These are phyloP conservation scores for Stemphylium beticola DNA, from an alignment of 2,329 filamentous ascomycete species.

Conservation along the genomic window DNA sequence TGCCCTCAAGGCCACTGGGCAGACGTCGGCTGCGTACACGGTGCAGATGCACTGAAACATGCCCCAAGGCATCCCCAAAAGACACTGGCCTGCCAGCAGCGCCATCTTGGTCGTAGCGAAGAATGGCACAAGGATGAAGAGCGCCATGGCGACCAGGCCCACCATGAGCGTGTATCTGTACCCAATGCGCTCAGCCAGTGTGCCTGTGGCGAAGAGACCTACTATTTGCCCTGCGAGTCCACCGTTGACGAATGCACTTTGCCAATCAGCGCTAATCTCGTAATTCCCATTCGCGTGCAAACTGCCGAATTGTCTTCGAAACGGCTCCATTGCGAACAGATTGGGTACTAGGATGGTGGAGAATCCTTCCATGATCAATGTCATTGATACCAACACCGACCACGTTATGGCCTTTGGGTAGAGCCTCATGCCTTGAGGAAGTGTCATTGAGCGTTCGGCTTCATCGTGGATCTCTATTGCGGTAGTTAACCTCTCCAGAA, in stretches of 20 bases:
- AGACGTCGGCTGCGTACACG: conserved; percentile 61
- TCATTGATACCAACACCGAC: conserved; percentile 81
- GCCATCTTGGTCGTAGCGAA: conserved; percentile 19
- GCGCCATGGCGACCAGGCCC: conserved; percentile 11
- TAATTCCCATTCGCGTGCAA: conserved; percentile 29
- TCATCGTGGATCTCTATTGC: not conserved
- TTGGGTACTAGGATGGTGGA: conserved; percentile 79
- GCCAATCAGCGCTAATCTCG: conserved; percentile 50
- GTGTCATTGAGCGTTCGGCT: conserved; percentile 39
- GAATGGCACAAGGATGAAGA: conserved; percentile 22
- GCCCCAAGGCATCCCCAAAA: conserved; percentile 47
- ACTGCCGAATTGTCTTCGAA: conserved; percentile 46
- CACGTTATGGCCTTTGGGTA: conserved; percentile 87
- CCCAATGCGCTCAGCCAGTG: conserved; percentile 48
- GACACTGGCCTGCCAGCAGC: conserved; percentile 22
- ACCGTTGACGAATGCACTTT: conserved; percentile 51
- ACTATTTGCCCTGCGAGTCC: conserved; percentile 48
- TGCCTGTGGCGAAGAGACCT: conserved; percentile 52
- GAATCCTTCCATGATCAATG: conserved; percentile 87
- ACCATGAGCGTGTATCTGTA: conserved; percentile 31
- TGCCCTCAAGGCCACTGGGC: conserved; percentile 69
- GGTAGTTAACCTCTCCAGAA: not conserved
- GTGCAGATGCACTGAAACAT: conserved; percentile 50
- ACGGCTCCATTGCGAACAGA: conserved; percentile 62
- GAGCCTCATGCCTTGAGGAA: conserved; percentile 73